Conservation (phyloP, 805 yeast genomes). For the Kuraishia cidri region DNA sequence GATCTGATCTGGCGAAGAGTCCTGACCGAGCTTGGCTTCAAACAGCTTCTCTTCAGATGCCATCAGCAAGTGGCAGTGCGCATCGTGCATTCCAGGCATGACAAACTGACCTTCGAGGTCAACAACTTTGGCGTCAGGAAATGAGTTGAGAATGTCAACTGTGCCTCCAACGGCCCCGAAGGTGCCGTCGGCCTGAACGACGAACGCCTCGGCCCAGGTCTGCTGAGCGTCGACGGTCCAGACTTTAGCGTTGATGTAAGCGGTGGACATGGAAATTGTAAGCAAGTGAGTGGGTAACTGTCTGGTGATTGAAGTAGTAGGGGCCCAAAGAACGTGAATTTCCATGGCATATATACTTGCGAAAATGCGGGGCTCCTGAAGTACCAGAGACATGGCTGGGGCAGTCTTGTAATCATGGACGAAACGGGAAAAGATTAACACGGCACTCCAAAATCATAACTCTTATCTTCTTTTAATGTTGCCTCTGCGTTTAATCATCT, state of each 20-base stretch:
- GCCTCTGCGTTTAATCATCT: too few relatives aligned
- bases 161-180: constrained; percentile 12
- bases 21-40: constrained; percentile 13
- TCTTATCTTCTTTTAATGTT: too few relatives aligned
- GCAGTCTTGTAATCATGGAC: too few relatives aligned
- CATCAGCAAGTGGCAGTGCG: constrained; percentile 15
- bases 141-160: constrained; percentile 7
- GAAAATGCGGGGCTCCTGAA: too few relatives aligned
- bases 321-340: background rate
- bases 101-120: constrained; percentile 16
- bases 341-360: too few relatives aligned
- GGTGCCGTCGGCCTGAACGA: constrained; percentile 12
- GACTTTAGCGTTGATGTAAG: constrained; percentile 14
- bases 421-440: too few relatives aligned
- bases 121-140: constrained; percentile 9
- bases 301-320: background rate
- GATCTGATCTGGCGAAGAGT: constrained; percentile 11
- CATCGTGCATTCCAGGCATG: constrained; percentile 19
- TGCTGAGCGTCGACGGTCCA: constrained; percentile 9
- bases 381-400: too few relatives aligned
- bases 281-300: background rate
- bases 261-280: constrained; percentile 10
- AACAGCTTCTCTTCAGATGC: constrained; percentile 15
- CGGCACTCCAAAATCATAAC: too few relatives aligned
- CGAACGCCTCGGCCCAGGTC: constrained; percentile 14